Base-by-base conservation (phyloP, 106 monocot genomes). In the Allium fistulosum region DNA sequence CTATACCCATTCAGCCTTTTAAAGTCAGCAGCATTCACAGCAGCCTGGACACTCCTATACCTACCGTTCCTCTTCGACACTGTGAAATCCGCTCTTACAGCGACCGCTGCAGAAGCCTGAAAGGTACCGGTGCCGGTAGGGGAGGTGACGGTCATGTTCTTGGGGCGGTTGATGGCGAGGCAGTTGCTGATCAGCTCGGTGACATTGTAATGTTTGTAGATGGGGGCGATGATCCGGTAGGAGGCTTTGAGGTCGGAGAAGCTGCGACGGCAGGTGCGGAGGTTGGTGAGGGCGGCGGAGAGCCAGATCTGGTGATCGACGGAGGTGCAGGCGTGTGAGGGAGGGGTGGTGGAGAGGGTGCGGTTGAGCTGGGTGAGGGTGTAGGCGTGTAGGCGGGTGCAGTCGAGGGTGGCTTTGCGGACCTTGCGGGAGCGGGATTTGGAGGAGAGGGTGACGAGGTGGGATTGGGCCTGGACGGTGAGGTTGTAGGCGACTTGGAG, bases 311-410 rank as follows among this genome's bases (percentile, higher is more conserved):
- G 89, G 16, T 66, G 53, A 75, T 89, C 89, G 17, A 75, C 8
- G 37, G 60, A 13, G 59, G 71, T 68, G 79, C 67, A 77, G 18
- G 13, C 9, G 15, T 27, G 48, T 1, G 37, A 37, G 37, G 37
- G 2, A 17, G 51, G 67, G 64, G 46, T 14, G 61, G 27, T n/a
- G 53, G 12, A 0, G 55, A 55, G 9, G 7, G 55, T 53, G 68
- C 83, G 90, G 84, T 94, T 94, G 56, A 94, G 80, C 72, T 90
- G 94, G 61, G 79, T 61, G 48, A 77, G 74, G 50, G 90, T 85
- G 85, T 82, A 80, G 72, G 28, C 48, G 68, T 80, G 85, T 65
- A 94, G 90, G 51, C 71, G 67, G 26, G 10, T 8, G 66, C 66
- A 66, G 66, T 65, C 77, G 72, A 81, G 87, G 75, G 82, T 84